Percentiles rank a stretch among this genome's conserved stretches.
Conservation (phyloP, 164 flowering plant species). For the Chimonanthus praecox region DNA sequence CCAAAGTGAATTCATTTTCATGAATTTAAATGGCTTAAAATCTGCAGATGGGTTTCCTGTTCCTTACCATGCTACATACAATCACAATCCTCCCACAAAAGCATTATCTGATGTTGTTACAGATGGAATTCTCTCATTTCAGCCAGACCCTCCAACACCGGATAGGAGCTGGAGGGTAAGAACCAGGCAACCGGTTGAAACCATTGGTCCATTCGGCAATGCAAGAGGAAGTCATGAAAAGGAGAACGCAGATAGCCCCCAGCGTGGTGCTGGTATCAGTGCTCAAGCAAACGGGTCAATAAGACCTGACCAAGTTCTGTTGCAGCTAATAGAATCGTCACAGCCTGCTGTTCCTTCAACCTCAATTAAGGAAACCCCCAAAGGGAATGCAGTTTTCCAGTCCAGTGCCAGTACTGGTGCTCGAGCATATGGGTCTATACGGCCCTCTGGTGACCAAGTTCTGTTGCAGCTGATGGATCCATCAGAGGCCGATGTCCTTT, state of each 20-base stretch:
- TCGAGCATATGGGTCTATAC: background rate
- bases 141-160: slow-evolving; percentile 44
- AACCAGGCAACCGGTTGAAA: background rate
- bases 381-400: slow-evolving; percentile 5
- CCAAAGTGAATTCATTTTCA: background rate
- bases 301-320: slow-evolving; percentile 13
- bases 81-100: slow-evolving; percentile 26
- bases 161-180: slow-evolving; percentile 10
- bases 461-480: slow-evolving; percentile 13
- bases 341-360: slow-evolving; percentile 8
- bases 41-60: slow-evolving; percentile 22
- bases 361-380: background rate
- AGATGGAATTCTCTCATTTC: slow-evolving; percentile 9
- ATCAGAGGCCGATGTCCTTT: slow-evolving; percentile 15
- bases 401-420: slow-evolving; percentile 4
- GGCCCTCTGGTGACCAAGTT: slow-evolving; percentile 5
- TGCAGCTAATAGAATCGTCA: slow-evolving; percentile 17
- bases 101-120: slow-evolving; percentile 15
- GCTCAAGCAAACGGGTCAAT: slow-evolving; percentile 6
- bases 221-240: slow-evolving; percentile 8
- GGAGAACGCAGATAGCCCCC: slow-evolving; percentile 7
- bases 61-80: slow-evolving; percentile 15
- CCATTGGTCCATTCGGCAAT: background rate
- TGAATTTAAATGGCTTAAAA: background rate
- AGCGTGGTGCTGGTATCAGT: background rate